Evolutionary conservation across 192 early-diverging fungal genomes (phyloP), one percentile per base, ranked within the genome.

Genomic region (Backusella tarrabulga): DNA sequence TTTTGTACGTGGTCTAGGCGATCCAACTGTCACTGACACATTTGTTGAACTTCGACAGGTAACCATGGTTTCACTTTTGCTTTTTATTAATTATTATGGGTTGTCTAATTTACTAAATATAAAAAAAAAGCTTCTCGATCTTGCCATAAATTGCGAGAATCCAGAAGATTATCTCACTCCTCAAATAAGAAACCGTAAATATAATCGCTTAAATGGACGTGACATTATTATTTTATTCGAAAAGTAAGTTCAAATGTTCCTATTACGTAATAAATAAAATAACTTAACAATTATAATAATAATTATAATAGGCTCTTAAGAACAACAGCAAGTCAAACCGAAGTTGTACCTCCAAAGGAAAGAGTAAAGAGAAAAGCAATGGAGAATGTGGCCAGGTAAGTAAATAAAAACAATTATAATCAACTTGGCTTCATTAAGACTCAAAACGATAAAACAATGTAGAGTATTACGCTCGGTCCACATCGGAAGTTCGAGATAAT

Each of bases 21-120:
- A 94, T 72, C 86, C 85, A 11, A 88, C 87, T 42, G 83, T 91
- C 6, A 86, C 84, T 34, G 90, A 93, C 67, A 85, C 87, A 34
- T 95, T 95, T 82, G 74, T 85, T 17, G 92, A 92, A 74, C 76
- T 96, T 71, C 77, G 90, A 72, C 94, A 96, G 89, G 94, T 93
- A 85, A 74, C 2, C 42, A 5, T 50, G 46, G 46, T 50, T 50
- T 50, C 46, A 26, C 23, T 34, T 34, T 50, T 17, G 0, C 29
- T 76, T 68, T 4, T 50, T 50, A 50, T 40, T 17, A n/a, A 0
- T 50, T 32, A 32, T 19, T n/a, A 6, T 50, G 40, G 19, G 6
- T 32, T 44, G 35, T 46, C 38, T 29, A 26, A 21, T 21, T 32
- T 41, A 79, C 54, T 23, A 23, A 17, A 1, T 17, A 6, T 0